Evolutionary conservation across 208 protist genomes (phyloP).

Genomic region (Trypanosoma conorhini): DNA sequence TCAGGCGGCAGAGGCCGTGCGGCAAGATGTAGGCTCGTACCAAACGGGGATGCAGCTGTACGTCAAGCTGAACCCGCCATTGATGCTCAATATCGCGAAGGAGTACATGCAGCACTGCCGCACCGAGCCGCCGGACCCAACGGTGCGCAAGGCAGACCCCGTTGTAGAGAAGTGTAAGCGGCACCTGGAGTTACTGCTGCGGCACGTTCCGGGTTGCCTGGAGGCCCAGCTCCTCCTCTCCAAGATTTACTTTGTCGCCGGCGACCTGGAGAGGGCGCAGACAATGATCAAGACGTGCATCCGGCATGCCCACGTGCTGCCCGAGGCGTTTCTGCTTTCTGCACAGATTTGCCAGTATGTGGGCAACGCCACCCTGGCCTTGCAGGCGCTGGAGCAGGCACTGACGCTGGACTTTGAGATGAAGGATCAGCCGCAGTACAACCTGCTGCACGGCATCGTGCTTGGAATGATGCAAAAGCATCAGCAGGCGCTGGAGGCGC

Average conservation of each 20-base stretch:
- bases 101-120: constrained; percentile 89
- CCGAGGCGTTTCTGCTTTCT: constrained; percentile 88
- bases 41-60: constrained; percentile 60
- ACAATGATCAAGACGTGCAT: constrained; percentile 64
- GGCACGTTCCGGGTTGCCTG: constrained; percentile 84
- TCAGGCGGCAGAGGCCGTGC: constrained; percentile 77
- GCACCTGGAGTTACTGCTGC: constrained; percentile 79
- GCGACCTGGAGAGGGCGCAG: constrained; percentile 78
- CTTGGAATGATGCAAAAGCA: constrained; percentile 64
- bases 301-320: constrained; percentile 67
- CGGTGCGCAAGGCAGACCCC: constrained; percentile 54
- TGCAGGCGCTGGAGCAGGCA: constrained; percentile 87
- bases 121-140: constrained; percentile 84
- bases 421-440: constrained; percentile 91
- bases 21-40: constrained; percentile 45
- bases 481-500: constrained; percentile 64
- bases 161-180: constrained; percentile 63
- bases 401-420: constrained; percentile 94
- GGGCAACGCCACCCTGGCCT: constrained; percentile 79
- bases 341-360: constrained; percentile 90
- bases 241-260: constrained; percentile 76
- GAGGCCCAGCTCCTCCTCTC: constrained; percentile 89
- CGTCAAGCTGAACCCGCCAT: constrained; percentile 68
- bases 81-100: constrained; percentile 82
- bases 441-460: constrained; percentile 89